phyloP scores from a whole-genome alignment of 345 rosid genomes.

The Nephelium lappaceum region DNA sequence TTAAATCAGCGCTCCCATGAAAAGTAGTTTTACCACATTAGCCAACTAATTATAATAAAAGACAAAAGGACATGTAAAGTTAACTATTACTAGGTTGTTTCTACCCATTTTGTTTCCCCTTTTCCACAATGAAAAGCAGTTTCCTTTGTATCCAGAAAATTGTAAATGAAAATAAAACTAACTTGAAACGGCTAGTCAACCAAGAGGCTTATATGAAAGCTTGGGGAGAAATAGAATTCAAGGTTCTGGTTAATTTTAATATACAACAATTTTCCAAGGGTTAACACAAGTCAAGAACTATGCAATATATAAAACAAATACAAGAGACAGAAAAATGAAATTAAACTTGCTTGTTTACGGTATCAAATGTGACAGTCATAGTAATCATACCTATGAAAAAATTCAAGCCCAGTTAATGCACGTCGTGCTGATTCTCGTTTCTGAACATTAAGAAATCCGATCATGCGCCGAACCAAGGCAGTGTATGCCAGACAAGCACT shows the following conservation, averaged over 20 bases:
- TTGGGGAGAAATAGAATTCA: neutral
- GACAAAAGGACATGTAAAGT: neutral
- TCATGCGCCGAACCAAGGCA: constrained; percentile 84
- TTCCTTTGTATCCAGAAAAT: neutral
- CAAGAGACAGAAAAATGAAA: neutral
- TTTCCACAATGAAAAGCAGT: neutral
- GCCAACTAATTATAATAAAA: no score
- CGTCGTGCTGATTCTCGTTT: constrained; percentile 88
- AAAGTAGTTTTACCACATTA: neutral
- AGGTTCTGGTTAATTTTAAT: neutral
- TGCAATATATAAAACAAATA: neutral
- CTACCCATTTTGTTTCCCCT: no score
- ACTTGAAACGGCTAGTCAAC: no score
- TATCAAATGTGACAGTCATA: constrained; percentile 9
- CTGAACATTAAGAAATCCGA: constrained; percentile 92
- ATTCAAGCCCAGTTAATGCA: constrained; percentile 89
- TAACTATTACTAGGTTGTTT: neutral
- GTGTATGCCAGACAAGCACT: constrained; percentile 94
- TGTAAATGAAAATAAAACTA: neutral
- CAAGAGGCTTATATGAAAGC: neutral
- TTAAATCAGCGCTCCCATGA: neutral
- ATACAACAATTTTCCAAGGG: neutral
- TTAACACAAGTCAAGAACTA: neutral
- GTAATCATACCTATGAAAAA: constrained; percentile 82
- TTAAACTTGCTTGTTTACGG: neutral